Percentiles rank a stretch among this genome's conserved stretches.
These are phyloP conservation scores for Cladosporium velox DNA, from an alignment of 2,329 filamentous ascomycete species.

Conservation along the genomic window DNA sequence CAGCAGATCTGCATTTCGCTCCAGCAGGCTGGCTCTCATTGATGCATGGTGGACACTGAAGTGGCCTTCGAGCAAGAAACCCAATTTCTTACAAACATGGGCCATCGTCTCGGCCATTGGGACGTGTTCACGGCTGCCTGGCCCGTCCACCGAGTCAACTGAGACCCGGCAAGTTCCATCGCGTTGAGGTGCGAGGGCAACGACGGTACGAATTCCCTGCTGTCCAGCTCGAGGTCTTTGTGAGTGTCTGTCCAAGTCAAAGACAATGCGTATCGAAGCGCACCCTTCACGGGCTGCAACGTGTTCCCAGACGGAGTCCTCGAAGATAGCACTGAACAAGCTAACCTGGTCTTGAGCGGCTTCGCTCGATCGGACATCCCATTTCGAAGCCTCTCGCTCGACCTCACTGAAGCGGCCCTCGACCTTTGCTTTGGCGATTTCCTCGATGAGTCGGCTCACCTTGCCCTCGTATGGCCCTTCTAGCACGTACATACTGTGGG, in stretches of 20 bases:
- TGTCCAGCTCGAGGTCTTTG: conserved; percentile 43
- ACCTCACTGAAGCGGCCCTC: conserved; percentile 80
- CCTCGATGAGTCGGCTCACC: conserved; percentile 75
- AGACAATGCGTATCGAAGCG: conserved; percentile 58
- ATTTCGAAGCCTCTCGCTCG: conserved; percentile 79
- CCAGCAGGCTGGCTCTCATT: conserved; percentile 69
- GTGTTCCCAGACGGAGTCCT: conserved; percentile 65
- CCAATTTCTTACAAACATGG: conserved; percentile 32
- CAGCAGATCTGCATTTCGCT: conserved; percentile 76
- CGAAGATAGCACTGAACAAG: conserved; percentile 67
- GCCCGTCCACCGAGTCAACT: conserved; percentile 67
- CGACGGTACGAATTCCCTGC: conserved; percentile 68
- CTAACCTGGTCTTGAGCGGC: conserved; percentile 59
- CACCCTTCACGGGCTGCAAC: conserved; percentile 67
- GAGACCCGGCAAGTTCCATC: conserved; percentile 60
- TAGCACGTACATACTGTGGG: conserved; percentile 59
- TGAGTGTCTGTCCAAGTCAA: conserved; percentile 56
- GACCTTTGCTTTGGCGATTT: conserved; percentile 80
- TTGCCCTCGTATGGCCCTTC: conserved; percentile 77
- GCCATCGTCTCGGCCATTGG: conserved; percentile 68
- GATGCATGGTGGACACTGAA: conserved; percentile 66
- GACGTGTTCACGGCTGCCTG: conserved; percentile 72
- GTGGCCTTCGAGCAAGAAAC: conserved; percentile 50
- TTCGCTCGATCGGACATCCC: conserved; percentile 73
- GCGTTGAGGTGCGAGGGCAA: conserved; percentile 59